These are phyloP conservation scores for Linum trigynum DNA, from an alignment of 345 rosid species.

Conservation along the genomic window DNA sequence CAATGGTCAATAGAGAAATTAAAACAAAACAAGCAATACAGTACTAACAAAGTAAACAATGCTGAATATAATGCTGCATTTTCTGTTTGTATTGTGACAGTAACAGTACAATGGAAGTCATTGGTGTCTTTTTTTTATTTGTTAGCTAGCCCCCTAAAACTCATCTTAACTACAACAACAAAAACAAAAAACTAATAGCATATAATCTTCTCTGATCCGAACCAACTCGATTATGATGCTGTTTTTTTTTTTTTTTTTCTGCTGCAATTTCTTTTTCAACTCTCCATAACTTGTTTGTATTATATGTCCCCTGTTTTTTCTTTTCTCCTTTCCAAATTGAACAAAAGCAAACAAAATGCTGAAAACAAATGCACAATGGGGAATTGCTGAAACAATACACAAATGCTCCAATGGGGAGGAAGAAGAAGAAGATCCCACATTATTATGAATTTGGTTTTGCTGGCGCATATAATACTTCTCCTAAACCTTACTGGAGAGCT, in stretches of 20 bases:
- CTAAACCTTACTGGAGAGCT: constrained; percentile 14
- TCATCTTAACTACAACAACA: too few species aligned
- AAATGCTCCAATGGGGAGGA: background rate
- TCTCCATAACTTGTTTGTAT: too few species aligned
- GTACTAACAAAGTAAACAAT: too few species aligned
- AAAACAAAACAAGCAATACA: too few species aligned
- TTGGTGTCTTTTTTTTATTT: too few species aligned
- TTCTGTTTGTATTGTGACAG: too few species aligned
- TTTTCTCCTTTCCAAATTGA: background rate
- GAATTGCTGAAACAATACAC: background rate
- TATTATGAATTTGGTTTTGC: constrained; percentile 8
- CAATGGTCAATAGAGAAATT: too few species aligned
- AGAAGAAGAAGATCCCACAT: constrained; percentile 4
- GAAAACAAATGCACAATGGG: background rate
- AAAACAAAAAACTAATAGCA: too few species aligned
- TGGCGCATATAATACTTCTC: constrained; percentile 9
- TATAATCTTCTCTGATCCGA: background rate
- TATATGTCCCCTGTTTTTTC: background rate
- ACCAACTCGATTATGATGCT: background rate
- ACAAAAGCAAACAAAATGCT: background rate
- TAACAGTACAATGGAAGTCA: too few species aligned
- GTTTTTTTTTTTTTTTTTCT: background rate
- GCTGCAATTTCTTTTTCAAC: background rate
- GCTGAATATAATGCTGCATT: too few species aligned
- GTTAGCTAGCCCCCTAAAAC: too few species aligned